Percentiles rank a stretch among this genome's conserved stretches.
Evolutionary conservation across 2,329 filamentous ascomycete species (phyloP).

Genomic region (Xylariomycetidae sp.): DNA sequence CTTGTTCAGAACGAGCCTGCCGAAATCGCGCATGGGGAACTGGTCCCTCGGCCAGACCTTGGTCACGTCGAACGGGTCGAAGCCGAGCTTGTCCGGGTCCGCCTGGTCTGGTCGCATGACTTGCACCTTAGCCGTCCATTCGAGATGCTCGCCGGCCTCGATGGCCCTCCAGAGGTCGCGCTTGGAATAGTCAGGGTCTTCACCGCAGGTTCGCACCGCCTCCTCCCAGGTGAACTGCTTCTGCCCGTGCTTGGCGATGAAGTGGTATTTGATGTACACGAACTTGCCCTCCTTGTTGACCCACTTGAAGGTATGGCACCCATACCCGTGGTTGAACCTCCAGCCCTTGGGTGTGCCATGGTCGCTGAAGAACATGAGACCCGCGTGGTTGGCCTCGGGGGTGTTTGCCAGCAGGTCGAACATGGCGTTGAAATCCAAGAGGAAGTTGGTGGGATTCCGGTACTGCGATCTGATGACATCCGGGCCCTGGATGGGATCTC

Average conservation of each 20-base stretch:
- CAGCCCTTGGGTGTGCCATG: conserved; percentile 44
- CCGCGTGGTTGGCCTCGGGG: conserved; percentile 43
- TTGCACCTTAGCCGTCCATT: conserved; percentile 53
- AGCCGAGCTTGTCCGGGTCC: conserved; percentile 44
- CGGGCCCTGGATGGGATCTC: conserved; percentile 42
- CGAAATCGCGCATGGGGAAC: conserved; percentile 46
- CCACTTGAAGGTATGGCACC: conserved; percentile 44
- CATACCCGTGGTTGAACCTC: conserved; percentile 37
- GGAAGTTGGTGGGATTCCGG: conserved; percentile 42
- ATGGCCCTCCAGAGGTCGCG: conserved; percentile 54
- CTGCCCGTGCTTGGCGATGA: conserved; percentile 41
- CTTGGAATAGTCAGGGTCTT: conserved; percentile 47
- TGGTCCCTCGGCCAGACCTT: conserved; percentile 46
- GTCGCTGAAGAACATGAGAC: conserved; percentile 46
- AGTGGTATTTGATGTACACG: conserved; percentile 48
- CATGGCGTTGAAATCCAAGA: conserved; percentile 42
- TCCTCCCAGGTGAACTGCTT: conserved; percentile 41
- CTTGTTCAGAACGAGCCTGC: conserved; percentile 46
- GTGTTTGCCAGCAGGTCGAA: conserved; percentile 46
- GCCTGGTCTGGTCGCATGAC: conserved; percentile 52
- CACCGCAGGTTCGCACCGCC: conserved; percentile 38
- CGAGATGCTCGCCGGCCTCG: conserved; percentile 44
- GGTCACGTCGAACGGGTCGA: conserved; percentile 49
- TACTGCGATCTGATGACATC: conserved; percentile 43
- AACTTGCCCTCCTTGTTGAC: conserved; percentile 43